Evolutionary conservation across 176 grass and related monocot species (phyloP).

Genomic region (Dactylis glomerata): DNA sequence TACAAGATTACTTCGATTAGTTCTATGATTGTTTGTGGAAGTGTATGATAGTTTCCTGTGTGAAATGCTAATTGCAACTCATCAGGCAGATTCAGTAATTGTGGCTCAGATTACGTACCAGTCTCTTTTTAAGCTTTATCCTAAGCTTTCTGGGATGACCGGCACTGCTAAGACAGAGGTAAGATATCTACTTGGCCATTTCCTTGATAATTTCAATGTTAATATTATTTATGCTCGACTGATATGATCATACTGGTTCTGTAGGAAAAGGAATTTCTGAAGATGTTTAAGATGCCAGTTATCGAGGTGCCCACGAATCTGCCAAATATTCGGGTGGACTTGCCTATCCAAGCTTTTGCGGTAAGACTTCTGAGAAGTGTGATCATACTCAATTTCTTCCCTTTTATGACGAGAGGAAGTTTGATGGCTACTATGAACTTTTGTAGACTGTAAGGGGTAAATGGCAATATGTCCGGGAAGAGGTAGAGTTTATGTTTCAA

Average conservation of each 20-base stretch:
- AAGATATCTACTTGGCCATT: slow-evolving; percentile 32
- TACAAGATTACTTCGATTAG: neutral
- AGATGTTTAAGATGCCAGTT: slow-evolving; percentile 99
- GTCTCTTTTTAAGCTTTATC: slow-evolving; percentile 96
- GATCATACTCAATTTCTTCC: neutral
- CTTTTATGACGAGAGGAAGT: neutral
- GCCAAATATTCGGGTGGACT: slow-evolving; percentile 80
- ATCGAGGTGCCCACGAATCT: slow-evolving; percentile 95
- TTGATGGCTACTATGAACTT: slow-evolving; percentile 24
- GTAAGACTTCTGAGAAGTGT: slow-evolving; percentile 41
- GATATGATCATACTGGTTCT: slow-evolving; percentile 27
- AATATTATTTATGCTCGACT: neutral
- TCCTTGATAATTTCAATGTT: slow-evolving; percentile 12
- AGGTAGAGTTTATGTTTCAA: slow-evolving; percentile 86
- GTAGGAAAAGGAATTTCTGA: slow-evolving; percentile 94
- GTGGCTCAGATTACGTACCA: slow-evolving; percentile 99
- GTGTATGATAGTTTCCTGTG: slow-evolving; percentile 12
- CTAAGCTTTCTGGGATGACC: slow-evolving; percentile 97
- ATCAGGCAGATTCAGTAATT: slow-evolving; percentile 89
- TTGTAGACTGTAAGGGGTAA: slow-evolving; percentile 87
- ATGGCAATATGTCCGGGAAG: slow-evolving; percentile 83
- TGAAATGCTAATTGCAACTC: slow-evolving; percentile 38
- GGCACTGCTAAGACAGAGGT: slow-evolving; percentile 98
- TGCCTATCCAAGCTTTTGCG: slow-evolving; percentile 97
- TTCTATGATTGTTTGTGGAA: slow-evolving; percentile 3